phyloP scores from a whole-genome alignment of 441 rosid genomes.

The Capsella rubella region DNA sequence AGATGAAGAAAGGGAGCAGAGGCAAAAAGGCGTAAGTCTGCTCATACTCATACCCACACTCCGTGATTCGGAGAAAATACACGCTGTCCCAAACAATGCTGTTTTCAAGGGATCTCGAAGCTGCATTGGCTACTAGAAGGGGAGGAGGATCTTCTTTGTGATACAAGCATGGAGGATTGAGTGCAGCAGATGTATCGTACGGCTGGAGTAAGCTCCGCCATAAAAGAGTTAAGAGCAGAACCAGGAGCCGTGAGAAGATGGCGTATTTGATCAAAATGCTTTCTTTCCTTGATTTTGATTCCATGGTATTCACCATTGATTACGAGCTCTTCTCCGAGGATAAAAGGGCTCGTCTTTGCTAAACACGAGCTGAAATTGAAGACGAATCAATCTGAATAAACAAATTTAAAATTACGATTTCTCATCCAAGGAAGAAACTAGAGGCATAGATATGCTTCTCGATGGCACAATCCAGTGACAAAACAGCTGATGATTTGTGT shows the following conservation, averaged over 20 bases:
- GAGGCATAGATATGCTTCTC: not conserved
- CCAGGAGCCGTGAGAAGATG: constrained; percentile 61
- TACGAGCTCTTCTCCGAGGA: constrained; percentile 19
- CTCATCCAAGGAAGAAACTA: not conserved
- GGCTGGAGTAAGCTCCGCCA: constrained; percentile 75
- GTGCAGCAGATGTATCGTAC: constrained; percentile 84
- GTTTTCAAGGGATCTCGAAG: constrained; percentile 58
- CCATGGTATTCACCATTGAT: constrained; percentile 19
- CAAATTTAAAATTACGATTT: not conserved
- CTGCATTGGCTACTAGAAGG: constrained; percentile 42
- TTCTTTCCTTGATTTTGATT: constrained; percentile 41
- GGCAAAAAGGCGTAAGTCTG: constrained; percentile 91
- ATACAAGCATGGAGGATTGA: constrained; percentile 64
- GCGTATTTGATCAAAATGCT: constrained; percentile 62
- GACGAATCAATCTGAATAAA: constrained; percentile 15
- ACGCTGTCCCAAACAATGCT: constrained; percentile 93
- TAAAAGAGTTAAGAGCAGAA: constrained; percentile 56
- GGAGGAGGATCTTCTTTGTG: constrained; percentile 36
- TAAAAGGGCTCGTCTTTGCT: not conserved
- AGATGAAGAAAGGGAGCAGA: constrained; percentile 72
- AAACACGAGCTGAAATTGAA: constrained; percentile 9
- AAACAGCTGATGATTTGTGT: constrained; percentile 7
- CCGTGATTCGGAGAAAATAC: constrained; percentile 73
- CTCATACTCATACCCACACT: constrained; percentile 95
- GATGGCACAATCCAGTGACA: not conserved